Evolutionary conservation across 768 basidiomycete species (phyloP).

Genomic region (Mycena epipterygia): DNA sequence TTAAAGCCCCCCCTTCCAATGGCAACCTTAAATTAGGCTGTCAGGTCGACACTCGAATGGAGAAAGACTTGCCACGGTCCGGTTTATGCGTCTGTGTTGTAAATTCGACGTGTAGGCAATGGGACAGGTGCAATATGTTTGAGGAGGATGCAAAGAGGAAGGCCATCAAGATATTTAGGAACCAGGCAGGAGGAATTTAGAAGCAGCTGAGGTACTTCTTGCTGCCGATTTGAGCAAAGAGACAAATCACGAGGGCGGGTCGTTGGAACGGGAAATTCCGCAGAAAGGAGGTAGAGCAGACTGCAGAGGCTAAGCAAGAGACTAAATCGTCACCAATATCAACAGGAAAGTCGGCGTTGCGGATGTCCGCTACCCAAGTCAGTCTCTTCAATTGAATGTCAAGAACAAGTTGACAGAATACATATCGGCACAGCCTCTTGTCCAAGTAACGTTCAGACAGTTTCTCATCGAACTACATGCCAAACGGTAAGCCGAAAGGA

Average conservation of each 20-base stretch:
- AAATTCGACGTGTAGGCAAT: background rate
- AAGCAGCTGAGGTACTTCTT: constrained; percentile 6
- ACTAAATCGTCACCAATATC: too few species aligned
- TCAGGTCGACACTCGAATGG: constrained; percentile 5
- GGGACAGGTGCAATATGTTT: background rate
- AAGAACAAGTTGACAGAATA: background rate
- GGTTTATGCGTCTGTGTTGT: background rate
- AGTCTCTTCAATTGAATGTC: constrained; percentile 19
- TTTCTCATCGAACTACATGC: background rate
- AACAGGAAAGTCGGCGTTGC: background rate
- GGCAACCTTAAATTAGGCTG: constrained; percentile 23
- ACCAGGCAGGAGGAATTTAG: constrained; percentile 3
- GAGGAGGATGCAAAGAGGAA: background rate
- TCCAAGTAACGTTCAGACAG: constrained; percentile 1
- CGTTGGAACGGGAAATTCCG: background rate
- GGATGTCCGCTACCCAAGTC: constrained; percentile 1
- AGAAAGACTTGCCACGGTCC: background rate
- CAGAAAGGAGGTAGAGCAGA: background rate
- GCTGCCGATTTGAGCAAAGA: too few species aligned
- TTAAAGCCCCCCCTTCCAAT: background rate
- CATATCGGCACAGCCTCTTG: constrained; percentile 18
- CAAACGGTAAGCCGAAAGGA: background rate
- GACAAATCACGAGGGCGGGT: background rate
- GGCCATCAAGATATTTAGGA: background rate
- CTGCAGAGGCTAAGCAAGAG: background rate